phyloP scores from a whole-genome alignment of 768 basidiomycete species.

The Boletus vermiculosoides region DNA sequence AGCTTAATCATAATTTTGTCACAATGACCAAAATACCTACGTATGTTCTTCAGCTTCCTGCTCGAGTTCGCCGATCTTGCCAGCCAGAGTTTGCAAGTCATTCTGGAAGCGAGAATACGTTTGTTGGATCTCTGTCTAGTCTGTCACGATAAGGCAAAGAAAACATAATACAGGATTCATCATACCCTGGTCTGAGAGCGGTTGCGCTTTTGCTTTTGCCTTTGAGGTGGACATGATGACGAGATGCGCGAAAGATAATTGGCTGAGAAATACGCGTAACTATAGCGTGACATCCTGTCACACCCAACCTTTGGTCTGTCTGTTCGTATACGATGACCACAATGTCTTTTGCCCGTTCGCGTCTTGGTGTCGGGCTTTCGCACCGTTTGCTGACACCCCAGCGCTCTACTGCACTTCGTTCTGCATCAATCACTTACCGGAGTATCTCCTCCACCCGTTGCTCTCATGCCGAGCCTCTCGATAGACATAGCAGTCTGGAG shows the following conservation, averaged over 20 bases:
- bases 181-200: conserved; percentile 73
- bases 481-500: conserved; percentile 17
- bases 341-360: conserved; percentile 60
- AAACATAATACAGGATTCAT: neutral
- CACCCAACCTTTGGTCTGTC: conserved; percentile 13
- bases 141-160: conserved; percentile 37
- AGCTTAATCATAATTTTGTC: neutral
- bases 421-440: conserved; percentile 47
- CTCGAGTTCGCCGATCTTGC: conserved; percentile 95
- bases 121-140: conserved; percentile 79
- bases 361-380: conserved; percentile 51
- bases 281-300: conserved; percentile 28
- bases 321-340: conserved; percentile 23
- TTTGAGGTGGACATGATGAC: conserved; percentile 51
- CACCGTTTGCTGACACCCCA: conserved; percentile 37
- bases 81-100: conserved; percentile 87
- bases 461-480: conserved; percentile 21
- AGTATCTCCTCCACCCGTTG: conserved; percentile 28
- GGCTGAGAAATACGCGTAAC: conserved; percentile 27
- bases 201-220: conserved; percentile 55
- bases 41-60: conserved; percentile 93
- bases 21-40: conserved; percentile 46
- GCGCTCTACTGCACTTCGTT: conserved; percentile 31
- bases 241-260: conserved; percentile 26
- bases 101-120: conserved; percentile 79